A percentile compares a stretch with the other conserved stretches of the same genome.
These are phyloP conservation scores for Teunomyces gatunensis DNA, from an alignment of 805 yeast genomes.

Conservation along the genomic window DNA sequence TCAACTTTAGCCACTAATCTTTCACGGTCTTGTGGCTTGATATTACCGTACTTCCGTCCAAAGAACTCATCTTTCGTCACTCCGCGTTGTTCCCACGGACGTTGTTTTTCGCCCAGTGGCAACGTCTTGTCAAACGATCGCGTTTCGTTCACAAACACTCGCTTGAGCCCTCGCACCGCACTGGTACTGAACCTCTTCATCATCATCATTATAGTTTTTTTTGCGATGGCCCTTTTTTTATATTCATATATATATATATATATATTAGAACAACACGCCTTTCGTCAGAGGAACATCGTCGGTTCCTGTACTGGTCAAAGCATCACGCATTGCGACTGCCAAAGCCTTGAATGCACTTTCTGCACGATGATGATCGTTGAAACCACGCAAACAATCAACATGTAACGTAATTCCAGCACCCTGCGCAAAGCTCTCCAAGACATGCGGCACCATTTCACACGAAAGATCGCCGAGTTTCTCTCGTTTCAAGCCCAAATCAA, in stretches of 20 bases:
- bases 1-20: conserved; percentile 29
- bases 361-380: conserved; percentile 94
- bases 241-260: too few relatives aligned
- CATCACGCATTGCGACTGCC: conserved; percentile 88
- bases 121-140: conserved; percentile 25
- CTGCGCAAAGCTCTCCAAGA: conserved; percentile 89
- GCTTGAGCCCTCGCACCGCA: background rate
- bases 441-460: conserved; percentile 98
- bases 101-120: conserved; percentile 16
- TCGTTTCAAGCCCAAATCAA: conserved; percentile 85
- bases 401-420: conserved; percentile 89
- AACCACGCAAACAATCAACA: conserved; percentile 90
- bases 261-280: conserved; percentile 72
- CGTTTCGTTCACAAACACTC: conserved; percentile 7
- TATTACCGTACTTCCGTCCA: conserved; percentile 32
- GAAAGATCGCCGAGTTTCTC: conserved; percentile 91
- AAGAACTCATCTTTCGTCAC: conserved; percentile 41
- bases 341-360: conserved; percentile 96
- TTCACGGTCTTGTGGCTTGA: conserved; percentile 23
- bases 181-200: background rate
- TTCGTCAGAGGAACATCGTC: conserved; percentile 95
- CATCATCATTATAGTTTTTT: background rate
- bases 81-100: conserved; percentile 36
- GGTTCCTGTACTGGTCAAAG: conserved; percentile 77
- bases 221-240: too few relatives aligned